A percentile compares a stretch with the other conserved stretches of the same genome.
phyloP scores from a whole-genome alignment of 1,284 basidiomycete genomes.

The Neotropicomus parvogracilis region DNA sequence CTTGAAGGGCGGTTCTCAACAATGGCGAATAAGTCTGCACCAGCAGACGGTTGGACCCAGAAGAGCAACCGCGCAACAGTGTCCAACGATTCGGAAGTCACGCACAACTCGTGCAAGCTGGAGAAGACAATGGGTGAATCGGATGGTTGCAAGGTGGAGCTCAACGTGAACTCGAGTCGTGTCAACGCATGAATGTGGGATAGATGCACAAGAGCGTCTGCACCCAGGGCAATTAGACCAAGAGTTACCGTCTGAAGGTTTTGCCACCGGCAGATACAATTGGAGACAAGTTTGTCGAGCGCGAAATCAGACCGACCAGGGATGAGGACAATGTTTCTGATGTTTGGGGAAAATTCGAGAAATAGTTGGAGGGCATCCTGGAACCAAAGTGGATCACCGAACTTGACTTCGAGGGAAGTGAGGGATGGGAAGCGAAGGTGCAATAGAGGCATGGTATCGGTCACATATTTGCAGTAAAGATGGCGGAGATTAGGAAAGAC shows the following conservation, averaged over 20 bases:
- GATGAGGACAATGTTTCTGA: not conserved
- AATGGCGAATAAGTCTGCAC: not conserved
- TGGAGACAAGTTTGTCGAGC: not conserved
- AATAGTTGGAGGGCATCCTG: not conserved
- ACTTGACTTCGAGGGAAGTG: no score
- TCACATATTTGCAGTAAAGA: no score
- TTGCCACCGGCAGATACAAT: not conserved
- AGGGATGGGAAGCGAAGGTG: not conserved
- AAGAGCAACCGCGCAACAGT: not conserved
- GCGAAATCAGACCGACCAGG: no score
- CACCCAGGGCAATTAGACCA: not conserved
- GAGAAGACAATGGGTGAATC: not conserved
- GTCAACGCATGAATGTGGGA: not conserved
- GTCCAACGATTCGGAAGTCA: not conserved
- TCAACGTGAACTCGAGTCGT: not conserved
- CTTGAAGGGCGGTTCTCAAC: not conserved
- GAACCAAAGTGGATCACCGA: not conserved
- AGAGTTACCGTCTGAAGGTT: not conserved
- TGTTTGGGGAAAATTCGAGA: not conserved
- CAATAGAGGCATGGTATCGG: no score
- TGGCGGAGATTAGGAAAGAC: not conserved
- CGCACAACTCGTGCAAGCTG: not conserved
- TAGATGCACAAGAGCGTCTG: not conserved
- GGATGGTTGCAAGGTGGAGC: no score
- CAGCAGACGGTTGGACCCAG: not conserved